A percentile compares a stretch with the other conserved stretches of the same genome.
Conservation (phyloP, 768 basidiomycete genomes). For the Terana coerulea region DNA sequence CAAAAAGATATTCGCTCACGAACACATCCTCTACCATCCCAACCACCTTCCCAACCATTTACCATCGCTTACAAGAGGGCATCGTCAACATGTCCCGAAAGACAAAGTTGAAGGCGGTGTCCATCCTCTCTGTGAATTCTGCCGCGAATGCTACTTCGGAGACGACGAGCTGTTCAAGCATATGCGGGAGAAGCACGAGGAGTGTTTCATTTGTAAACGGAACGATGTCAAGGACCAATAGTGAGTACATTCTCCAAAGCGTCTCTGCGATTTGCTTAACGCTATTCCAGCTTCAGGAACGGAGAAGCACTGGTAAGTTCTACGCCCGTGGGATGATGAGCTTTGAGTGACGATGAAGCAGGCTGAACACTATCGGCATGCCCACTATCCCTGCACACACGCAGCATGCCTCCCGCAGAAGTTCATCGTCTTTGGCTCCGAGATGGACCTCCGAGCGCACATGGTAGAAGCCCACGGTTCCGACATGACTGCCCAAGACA, state of each 20-base stretch:
- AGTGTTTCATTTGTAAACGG: slow-evolving; percentile 92
- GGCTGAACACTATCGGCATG: slow-evolving; percentile 73
- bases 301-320: slow-evolving; percentile 64
- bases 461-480: slow-evolving; percentile 80
- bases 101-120: slow-evolving; percentile 67
- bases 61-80: slow-evolving; percentile 53
- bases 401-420: slow-evolving; percentile 75
- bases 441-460: slow-evolving; percentile 89
- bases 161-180: slow-evolving; percentile 92
- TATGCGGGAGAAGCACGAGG: slow-evolving; percentile 92
- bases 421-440: slow-evolving; percentile 90
- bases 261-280: not conserved
- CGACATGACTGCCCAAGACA: slow-evolving; percentile 67
- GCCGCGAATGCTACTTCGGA: slow-evolving; percentile 89
- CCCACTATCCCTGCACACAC: slow-evolving; percentile 78
- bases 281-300: slow-evolving; percentile 59
- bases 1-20: slow-evolving; percentile 96
- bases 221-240: slow-evolving; percentile 80
- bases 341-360: too few species aligned
- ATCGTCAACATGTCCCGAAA: slow-evolving; percentile 35
- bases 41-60: slow-evolving; percentile 66
- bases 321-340: not conserved
- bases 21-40: slow-evolving; percentile 80
- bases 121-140: slow-evolving; percentile 85
- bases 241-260: slow-evolving; percentile 44